Evolutionary conservation across 2,329 filamentous ascomycete species (phyloP), one percentile per base, ranked within the genome.

Genomic region (Colletotrichum sp.): DNA sequence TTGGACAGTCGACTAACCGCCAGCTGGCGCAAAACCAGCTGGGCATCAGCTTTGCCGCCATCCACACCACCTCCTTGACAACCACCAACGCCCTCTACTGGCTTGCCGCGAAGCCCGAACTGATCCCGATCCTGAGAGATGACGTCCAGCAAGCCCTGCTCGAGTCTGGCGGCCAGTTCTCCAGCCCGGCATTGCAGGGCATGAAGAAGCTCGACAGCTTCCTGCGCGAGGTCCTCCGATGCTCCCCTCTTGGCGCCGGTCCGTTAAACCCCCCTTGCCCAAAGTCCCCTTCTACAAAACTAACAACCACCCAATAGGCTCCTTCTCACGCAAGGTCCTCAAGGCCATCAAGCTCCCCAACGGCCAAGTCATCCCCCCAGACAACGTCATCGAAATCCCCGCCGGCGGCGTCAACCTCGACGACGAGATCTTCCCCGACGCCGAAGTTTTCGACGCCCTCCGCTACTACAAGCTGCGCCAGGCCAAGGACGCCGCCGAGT

Each of bases 341-440:
- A 85, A 88, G 77, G 83, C 86, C 12, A 84, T 92, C 78, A 86
- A 85, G 8, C 87, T 91, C 2, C 90, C 89, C 63, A 89, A 89
- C 79, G 90, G 90, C 24, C 88, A 90, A 64, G 84, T 85, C 57
- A 84, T 89, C 16, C 87, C 88, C 3, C 82, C 84, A 1, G 87
- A 87, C 34, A 84, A 86, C 6, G 82, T 83, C 21, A 83, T 89
- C 30, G 84, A 89, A 72, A 81, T 87, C 0, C 83, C 88, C 0
- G 78, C 83, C 16, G 81, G 82, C 24, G 84, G 83, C 39, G 76
- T 86, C 75, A 82, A 81, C 69, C 78, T 78, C 5, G 88, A 89
- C 79, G 79, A 83, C 10, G 82, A 83, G 6, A 60, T 75, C 79
- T 88, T 84, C 78, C 80, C 81, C 6, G 81, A 85, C 30, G 84